Base-by-base conservation (phyloP, 2,329 filamentous ascomycete genomes). In the Colletotrichum tamarilloi region DNA sequence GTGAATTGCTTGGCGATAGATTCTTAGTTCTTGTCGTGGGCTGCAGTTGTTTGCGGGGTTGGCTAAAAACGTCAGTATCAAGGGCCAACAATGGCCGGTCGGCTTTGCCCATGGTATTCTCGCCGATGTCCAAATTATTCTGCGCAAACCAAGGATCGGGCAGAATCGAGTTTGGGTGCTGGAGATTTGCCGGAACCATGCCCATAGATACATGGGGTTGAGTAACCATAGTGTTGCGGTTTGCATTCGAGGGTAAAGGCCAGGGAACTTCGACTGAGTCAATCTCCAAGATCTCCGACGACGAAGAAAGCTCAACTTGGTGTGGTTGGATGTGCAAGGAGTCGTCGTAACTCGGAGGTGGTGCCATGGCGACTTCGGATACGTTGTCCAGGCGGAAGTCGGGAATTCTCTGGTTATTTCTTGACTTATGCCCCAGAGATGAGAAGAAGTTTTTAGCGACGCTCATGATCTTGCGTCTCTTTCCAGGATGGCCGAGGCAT, bases 391-490 rank as follows among this genome's bases (percentile, higher is more conserved):
- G 74, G 52, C 81, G 80, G 66, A 79, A 62, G 49, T 78, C 77
- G 24, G 80, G 30, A 72, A 63, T 76, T n/a, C 78, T 78, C 30
- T 76, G 79, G 19, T 49, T 6, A 75, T 83, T 87, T 76, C 81
- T 82, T 53, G 84, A 81, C 76, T 84, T 87, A 76, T 87, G 84
- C 9, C 88, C 88, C 35, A 90, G 80, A 12, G 84, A 86, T 26
- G 86, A 85, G 77, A 90, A 89, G 79, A 90, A 87, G 76, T 80
- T 86, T 78, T 86, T 89, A 58, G 88, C 88, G 82, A 87, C 84
- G 67, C 84, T 84, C 74, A 90, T 79, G 73, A 89, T 87, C 76
- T 85, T 87, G 77, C 83, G 85, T 76, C 87, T 83, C 80, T 86
- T 87, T 7, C 86, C 88, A 4, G 85, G 84, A 49, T 87, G 86